These are phyloP conservation scores for Mycena sp. DNA, from an alignment of 1,284 basidiomycete species.

Conservation along the genomic window DNA sequence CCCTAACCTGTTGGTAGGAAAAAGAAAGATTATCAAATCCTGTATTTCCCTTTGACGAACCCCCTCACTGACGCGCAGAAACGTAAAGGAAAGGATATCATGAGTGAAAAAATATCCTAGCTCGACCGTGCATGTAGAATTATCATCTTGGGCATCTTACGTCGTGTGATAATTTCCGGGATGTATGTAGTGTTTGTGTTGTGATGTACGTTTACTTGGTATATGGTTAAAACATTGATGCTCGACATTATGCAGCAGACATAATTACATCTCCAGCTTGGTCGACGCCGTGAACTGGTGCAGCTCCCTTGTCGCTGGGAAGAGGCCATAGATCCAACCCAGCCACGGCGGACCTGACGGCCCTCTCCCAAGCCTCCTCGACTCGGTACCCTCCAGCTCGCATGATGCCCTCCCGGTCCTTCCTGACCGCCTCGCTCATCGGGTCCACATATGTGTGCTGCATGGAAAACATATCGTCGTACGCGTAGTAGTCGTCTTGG, in stretches of 20 bases:
- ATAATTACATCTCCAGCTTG: conserved; percentile 53
- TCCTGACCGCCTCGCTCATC: conserved; percentile 76
- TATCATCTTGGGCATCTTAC: too few relatives aligned
- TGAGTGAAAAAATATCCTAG: conserved; percentile 24
- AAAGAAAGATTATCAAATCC: conserved; percentile 70
- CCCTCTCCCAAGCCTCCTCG: conserved; percentile 89
- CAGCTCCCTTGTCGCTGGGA: neutral
- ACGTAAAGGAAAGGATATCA: neutral
- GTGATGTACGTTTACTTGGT: neutral
- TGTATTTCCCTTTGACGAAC: conserved; percentile 73
- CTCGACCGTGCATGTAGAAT: too few relatives aligned
- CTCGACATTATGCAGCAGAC: conserved; percentile 45
- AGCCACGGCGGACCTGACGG: conserved; percentile 80
- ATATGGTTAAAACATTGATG: conserved; percentile 31
- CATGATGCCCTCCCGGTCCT: conserved; percentile 83
- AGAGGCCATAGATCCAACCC: conserved; percentile 69
- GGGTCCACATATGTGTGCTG: conserved; percentile 73
- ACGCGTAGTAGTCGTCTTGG: conserved; percentile 79
- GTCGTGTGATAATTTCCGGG: too few relatives aligned
- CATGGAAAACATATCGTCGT: conserved; percentile 72
- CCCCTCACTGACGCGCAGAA: conserved; percentile 55
- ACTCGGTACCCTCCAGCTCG: conserved; percentile 86
- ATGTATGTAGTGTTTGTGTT: neutral
- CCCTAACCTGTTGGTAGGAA: conserved; percentile 47
- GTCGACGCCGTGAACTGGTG: conserved; percentile 31